phyloP scores from a whole-genome alignment of 345 rosid species.

The Aurinia saxatilis region DNA sequence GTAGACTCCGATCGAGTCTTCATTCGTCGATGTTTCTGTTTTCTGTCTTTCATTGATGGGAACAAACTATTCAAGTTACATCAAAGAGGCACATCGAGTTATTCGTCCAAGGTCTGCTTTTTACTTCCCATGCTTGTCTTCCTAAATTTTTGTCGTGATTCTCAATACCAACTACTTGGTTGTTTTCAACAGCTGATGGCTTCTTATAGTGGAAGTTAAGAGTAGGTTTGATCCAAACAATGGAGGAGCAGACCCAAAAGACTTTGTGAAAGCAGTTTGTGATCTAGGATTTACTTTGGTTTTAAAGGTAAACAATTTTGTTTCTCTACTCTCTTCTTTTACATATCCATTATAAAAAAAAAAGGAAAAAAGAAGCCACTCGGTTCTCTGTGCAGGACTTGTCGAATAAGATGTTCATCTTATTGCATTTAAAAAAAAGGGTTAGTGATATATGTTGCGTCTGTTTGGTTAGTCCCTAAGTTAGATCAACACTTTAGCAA shows the following conservation, averaged over 20 bases:
- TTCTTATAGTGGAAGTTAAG: conserved; percentile 93
- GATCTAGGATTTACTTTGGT: conserved; percentile 62
- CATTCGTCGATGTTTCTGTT: too few species aligned
- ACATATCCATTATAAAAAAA: not conserved
- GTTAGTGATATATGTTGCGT: conserved; percentile 26
- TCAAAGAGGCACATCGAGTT: conserved; percentile 76
- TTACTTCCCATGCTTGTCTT: not conserved
- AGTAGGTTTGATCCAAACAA: too few species aligned
- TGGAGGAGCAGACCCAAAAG: conserved; percentile 66
- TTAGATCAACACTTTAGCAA: not conserved
- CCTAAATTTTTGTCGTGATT: not conserved
- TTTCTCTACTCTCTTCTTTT: not conserved
- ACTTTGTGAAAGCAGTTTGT: conserved; percentile 60
- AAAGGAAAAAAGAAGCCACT: not conserved
- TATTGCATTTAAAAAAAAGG: conserved; percentile 85
- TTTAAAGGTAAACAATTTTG: conserved; percentile 37
- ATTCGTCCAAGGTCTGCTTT: conserved; percentile 87
- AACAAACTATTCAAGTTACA: conserved; percentile 65
- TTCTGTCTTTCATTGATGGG: too few species aligned
- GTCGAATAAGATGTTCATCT: too few species aligned
- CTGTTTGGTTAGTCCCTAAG: not conserved
- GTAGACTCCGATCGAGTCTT: conserved; percentile 65
- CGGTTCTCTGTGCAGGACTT: too few species aligned
- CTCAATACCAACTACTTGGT: not conserved
- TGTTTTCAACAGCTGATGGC: conserved; percentile 61